phyloP scores from a whole-genome alignment of 768 basidiomycete genomes.

The Mycena vulgaris region DNA sequence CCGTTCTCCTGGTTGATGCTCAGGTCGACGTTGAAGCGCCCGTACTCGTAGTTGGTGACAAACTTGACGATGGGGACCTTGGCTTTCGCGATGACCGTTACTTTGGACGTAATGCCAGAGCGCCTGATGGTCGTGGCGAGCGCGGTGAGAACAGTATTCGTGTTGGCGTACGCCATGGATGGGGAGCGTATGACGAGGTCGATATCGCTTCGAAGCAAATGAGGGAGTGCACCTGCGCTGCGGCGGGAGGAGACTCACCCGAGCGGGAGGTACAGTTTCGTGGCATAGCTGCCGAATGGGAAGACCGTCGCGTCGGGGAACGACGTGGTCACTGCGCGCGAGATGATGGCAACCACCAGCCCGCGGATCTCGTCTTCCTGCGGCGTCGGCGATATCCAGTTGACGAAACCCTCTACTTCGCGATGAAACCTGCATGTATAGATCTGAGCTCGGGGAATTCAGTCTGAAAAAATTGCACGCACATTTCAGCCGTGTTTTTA shows the following conservation, averaged over 20 bases:
- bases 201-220: slow-evolving; percentile 78
- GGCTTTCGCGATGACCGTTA: slow-evolving; percentile 93
- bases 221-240: background rate
- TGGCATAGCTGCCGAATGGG: slow-evolving; percentile 95
- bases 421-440: slow-evolving; percentile 76
- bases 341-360: slow-evolving; percentile 79
- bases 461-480: slow-evolving; percentile 47
- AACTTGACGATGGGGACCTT: slow-evolving; percentile 99
- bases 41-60: slow-evolving; percentile 74
- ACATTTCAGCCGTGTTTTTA: slow-evolving; percentile 89
- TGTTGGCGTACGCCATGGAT: slow-evolving; percentile 80
- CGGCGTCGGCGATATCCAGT: slow-evolving; percentile 90
- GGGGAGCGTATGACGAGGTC: slow-evolving; percentile 92
- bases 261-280: slow-evolving; percentile 92
- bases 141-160: slow-evolving; percentile 77
- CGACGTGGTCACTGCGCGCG: slow-evolving; percentile 69
- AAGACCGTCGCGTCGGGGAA: slow-evolving; percentile 88
- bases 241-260: slow-evolving; percentile 72
- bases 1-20: slow-evolving; percentile 94
- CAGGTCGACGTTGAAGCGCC: slow-evolving; percentile 92
- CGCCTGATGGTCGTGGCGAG: slow-evolving; percentile 86
- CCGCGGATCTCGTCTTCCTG: slow-evolving; percentile 90
- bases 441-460: slow-evolving; percentile 21
- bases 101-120: slow-evolving; percentile 79
- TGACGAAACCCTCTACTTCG: slow-evolving; percentile 89